Base-by-base conservation (phyloP, 108 stramenopile genomes). In the Pseudonitzschia multiseries region DNA sequence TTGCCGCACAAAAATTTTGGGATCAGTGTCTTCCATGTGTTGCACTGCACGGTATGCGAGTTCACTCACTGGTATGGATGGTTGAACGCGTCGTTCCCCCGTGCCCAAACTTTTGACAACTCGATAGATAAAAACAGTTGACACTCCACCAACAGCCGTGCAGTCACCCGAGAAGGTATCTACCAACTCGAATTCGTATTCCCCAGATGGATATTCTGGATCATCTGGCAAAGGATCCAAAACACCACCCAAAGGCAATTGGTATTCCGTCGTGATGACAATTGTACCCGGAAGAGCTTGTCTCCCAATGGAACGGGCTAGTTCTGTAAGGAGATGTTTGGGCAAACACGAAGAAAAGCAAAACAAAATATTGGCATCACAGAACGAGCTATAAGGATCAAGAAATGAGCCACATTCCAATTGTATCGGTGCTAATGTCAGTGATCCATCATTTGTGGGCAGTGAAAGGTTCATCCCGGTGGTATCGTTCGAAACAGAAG, bases 181-280 rank as follows among this genome's bases (percentile, higher is more conserved):
- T 32, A 93, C 54, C 72, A 90, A 64, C 56, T 90, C 85, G 12
- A 93, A 57, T 62, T 74, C 67, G 60, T 87, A 92, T 31, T 43
- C 50, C 27, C 88, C 90, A 57, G 48, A 62, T 2, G 91, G 85
- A 63, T 86, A 75, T 28, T 65, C 62, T 9, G 73, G 69, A 77
- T 92, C 88, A 70, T 75, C 82, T 9, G 70, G 59, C 50, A 78
- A 20, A 22, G 66, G 67, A 20, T 46, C 32, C 22, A 77, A 51
- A 18, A 14, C 31, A 24, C 76, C 76, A 18, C 65, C 63, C 17
- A 24, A 14, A 50, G 80, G 76, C 15, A 93, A 65, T 32, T 71
- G 80, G 65, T 83, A 89, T 62, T 93, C 92, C 5, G 92, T 93
- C 17, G 92, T 90, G 22, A 93, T 87, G 32, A 93, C 76, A 24